Conservation (phyloP, 73 alveolate species). For the Paramecium octaurelia region DNA sequence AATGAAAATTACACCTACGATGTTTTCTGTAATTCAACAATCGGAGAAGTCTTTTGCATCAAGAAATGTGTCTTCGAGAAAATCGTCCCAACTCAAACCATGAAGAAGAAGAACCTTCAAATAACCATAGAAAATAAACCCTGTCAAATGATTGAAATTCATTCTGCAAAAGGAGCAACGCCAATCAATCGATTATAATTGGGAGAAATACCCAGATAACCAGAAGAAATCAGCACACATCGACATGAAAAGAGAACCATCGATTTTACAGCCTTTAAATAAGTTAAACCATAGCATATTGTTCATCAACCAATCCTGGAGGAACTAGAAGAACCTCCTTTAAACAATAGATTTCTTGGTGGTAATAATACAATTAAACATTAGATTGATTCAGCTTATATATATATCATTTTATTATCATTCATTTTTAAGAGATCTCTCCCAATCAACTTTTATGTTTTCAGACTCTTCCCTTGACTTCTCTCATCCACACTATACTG, state of each 20-base stretch:
- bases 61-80: slow-evolving; percentile 24
- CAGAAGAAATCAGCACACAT: slow-evolving; percentile 47
- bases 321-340: slow-evolving; percentile 42
- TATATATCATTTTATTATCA: not conserved
- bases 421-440: not conserved
- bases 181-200: slow-evolving; percentile 32
- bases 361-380: not conserved
- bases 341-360: not conserved
- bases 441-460: too few species aligned
- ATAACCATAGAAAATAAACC: slow-evolving; percentile 2
- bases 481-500: not conserved
- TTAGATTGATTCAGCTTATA: not conserved
- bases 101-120: slow-evolving; percentile 3
- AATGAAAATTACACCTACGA: slow-evolving; percentile 22
- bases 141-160: slow-evolving; percentile 14
- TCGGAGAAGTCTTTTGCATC: slow-evolving; percentile 38
- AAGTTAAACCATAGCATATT: not conserved
- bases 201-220: slow-evolving; percentile 15
- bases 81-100: not conserved
- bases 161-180: slow-evolving; percentile 49
- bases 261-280: not conserved
- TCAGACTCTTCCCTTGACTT: too few species aligned
- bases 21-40: not conserved
- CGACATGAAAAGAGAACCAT: slow-evolving; percentile 45
- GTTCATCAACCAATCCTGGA: not conserved